phyloP scores from a whole-genome alignment of 2,329 filamentous ascomycete genomes.

The Diaporthe vaccinii region DNA sequence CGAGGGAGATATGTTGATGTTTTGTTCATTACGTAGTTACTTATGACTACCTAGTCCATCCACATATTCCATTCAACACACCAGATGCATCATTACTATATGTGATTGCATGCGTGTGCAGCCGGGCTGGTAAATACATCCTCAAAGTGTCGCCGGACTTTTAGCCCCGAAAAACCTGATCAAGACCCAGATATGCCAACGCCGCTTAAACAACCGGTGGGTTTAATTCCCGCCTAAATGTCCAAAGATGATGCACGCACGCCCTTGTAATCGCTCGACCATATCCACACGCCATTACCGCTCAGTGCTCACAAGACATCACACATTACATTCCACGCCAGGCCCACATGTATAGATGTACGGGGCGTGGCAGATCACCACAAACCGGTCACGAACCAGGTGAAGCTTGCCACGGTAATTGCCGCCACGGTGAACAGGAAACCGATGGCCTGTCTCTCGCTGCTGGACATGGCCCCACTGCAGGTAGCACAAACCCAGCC shows the following conservation, averaged over 20 bases:
- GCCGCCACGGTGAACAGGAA: conserved; percentile 68
- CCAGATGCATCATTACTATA: conserved; percentile 37
- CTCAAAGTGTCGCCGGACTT: conserved; percentile 18
- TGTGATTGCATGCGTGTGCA: conserved; percentile 23
- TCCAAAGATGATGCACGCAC: conserved; percentile 31
- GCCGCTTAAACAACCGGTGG: conserved; percentile 34
- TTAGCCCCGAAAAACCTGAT: conserved; percentile 2
- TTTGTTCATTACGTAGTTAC: conserved; percentile 32
- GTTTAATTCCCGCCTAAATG: conserved; percentile 8
- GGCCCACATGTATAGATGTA: not conserved
- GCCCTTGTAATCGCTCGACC: conserved; percentile 32
- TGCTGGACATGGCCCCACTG: conserved; percentile 62
- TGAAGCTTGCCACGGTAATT: conserved; percentile 71
- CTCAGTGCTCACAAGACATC: conserved; percentile 31
- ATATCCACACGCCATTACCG: conserved; percentile 38
- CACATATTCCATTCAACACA: conserved; percentile 6
- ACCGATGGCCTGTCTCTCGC: conserved; percentile 62
- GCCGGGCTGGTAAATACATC: conserved; percentile 20
- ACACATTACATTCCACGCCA: conserved; percentile 4
- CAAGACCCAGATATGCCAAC: conserved; percentile 33
- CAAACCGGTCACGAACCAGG: conserved; percentile 73
- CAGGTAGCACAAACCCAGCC: conserved; percentile 70
- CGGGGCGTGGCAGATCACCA: conserved; percentile 24
- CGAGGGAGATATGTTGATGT: conserved; percentile 19
- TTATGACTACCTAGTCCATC: conserved; percentile 26